Evolutionary conservation across 164 flowering plant genomes (phyloP).

Genomic region (Malania oleifera): DNA sequence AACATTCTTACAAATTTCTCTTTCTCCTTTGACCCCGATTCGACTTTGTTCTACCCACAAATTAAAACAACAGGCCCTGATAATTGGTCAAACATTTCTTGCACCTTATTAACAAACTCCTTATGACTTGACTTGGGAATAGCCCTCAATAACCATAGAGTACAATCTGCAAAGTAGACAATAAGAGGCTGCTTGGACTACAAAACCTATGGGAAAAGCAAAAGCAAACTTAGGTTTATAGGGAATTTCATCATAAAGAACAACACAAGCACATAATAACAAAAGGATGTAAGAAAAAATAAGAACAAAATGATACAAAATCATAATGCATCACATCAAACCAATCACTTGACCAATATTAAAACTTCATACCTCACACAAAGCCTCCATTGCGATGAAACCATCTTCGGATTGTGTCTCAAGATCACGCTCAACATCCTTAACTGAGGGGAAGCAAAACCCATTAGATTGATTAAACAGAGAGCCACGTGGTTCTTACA

Average conservation of each 20-base stretch:
- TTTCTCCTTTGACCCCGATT: constrained; percentile 80
- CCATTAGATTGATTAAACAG: neutral
- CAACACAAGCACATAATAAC: neutral
- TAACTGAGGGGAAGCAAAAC: constrained; percentile 39
- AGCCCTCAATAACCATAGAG: constrained; percentile 82
- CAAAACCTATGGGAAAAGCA: constrained; percentile 58
- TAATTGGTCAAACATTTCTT: constrained; percentile 73
- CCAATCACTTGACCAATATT: neutral
- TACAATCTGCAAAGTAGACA: constrained; percentile 91
- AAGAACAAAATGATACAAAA: neutral
- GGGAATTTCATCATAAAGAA: neutral
- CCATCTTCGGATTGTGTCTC: constrained; percentile 70
- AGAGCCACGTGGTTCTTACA: no score
- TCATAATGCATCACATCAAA: no score
- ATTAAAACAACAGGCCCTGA: constrained; percentile 87
- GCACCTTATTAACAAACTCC: constrained; percentile 66
- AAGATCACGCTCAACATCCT: constrained; percentile 72
- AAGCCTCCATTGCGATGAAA: constrained; percentile 77
- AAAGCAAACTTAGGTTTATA: constrained; percentile 1
- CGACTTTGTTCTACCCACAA: constrained; percentile 89
- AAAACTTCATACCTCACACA: constrained; percentile 58
- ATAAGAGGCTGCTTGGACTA: constrained; percentile 71
- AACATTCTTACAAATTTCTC: constrained; percentile 82
- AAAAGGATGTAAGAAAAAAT: neutral
- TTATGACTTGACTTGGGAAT: constrained; percentile 73